A percentile compares a stretch with the other conserved stretches of the same genome.
Evolutionary conservation across 495 filamentous ascomycete species (phyloP).

Genomic region (Neurospora sp.): DNA sequence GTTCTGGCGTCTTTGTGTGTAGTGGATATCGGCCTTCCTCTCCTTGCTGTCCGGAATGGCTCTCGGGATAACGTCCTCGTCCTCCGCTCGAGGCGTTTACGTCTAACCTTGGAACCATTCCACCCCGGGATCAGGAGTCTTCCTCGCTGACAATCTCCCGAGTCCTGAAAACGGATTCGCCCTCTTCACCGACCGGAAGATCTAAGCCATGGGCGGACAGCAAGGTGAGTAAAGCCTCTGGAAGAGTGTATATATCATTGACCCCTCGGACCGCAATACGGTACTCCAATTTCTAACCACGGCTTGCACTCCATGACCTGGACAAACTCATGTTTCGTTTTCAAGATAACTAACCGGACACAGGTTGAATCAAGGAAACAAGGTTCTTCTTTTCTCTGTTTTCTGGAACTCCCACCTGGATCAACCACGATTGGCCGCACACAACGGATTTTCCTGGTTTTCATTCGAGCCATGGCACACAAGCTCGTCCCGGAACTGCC

Average conservation of each 20-base stretch:
- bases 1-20: constrained; percentile 6
- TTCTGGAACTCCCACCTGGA: background rate
- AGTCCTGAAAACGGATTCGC: constrained; percentile 4
- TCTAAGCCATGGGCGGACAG: constrained; percentile 32
- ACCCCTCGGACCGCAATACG: constrained; percentile 21
- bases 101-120: background rate
- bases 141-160: constrained; percentile 4
- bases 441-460: background rate
- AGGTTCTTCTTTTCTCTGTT: background rate
- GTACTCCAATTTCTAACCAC: constrained; percentile 14
- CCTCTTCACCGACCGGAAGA: constrained; percentile 18
- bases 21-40: constrained; percentile 7
- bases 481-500: background rate
- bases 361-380: constrained; percentile 6
- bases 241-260: constrained; percentile 36
- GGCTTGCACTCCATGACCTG: background rate
- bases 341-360: constrained; percentile 15
- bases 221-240: constrained; percentile 35
- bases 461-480: background rate
- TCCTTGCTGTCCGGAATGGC: constrained; percentile 24
- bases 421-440: background rate
- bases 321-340: background rate
- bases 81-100: constrained; percentile 1
- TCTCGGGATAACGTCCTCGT: constrained; percentile 5
- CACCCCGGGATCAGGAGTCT: constrained; percentile 3